A percentile compares a stretch with the other conserved stretches of the same genome.
These are phyloP conservation scores for Magnolia changhungtana DNA, from an alignment of 164 flowering plant species.

Conservation along the genomic window DNA sequence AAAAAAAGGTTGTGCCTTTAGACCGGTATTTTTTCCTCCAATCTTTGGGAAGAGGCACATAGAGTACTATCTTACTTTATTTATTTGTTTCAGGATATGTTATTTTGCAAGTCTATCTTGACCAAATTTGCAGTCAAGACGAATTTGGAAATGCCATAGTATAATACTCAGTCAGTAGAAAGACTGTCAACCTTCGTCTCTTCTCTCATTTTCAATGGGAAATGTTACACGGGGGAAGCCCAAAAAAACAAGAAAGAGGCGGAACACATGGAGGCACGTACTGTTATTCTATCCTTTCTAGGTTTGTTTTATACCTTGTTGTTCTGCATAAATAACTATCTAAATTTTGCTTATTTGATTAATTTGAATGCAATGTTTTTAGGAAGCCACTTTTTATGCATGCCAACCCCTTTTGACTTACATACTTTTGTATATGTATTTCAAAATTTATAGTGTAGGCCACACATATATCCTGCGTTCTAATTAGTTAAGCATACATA, in stretches of 20 bases:
- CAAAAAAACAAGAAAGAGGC: slow-evolving; percentile 63
- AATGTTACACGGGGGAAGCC: slow-evolving; percentile 30
- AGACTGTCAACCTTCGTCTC: slow-evolving; percentile 40
- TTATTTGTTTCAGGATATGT: slow-evolving; percentile 35
- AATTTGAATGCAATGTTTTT: too few relatives aligned
- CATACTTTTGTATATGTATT: too few relatives aligned
- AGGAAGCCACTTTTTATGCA: too few relatives aligned
- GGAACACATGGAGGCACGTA: slow-evolving; percentile 60
- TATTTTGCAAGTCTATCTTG: slow-evolving; percentile 55
- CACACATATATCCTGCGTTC: too few relatives aligned
- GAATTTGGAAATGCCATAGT: slow-evolving; percentile 37
- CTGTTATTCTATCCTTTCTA: slow-evolving; percentile 35
- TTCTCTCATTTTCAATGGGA: slow-evolving; percentile 42
- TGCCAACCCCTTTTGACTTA: too few relatives aligned
- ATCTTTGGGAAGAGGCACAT: not conserved
- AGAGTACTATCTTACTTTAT: not conserved
- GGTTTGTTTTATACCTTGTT: slow-evolving; percentile 26
- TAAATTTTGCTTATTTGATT: too few relatives aligned
- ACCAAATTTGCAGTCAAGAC: slow-evolving; percentile 55
- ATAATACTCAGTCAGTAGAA: slow-evolving; percentile 34
- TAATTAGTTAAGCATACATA: too few relatives aligned
- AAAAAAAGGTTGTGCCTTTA: not conserved
- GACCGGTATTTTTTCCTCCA: not conserved
- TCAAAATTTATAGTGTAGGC: too few relatives aligned
- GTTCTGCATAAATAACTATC: too few relatives aligned